Evolutionary conservation across 805 yeast genomes (phyloP).

Genomic region (Myxozyma monticola): DNA sequence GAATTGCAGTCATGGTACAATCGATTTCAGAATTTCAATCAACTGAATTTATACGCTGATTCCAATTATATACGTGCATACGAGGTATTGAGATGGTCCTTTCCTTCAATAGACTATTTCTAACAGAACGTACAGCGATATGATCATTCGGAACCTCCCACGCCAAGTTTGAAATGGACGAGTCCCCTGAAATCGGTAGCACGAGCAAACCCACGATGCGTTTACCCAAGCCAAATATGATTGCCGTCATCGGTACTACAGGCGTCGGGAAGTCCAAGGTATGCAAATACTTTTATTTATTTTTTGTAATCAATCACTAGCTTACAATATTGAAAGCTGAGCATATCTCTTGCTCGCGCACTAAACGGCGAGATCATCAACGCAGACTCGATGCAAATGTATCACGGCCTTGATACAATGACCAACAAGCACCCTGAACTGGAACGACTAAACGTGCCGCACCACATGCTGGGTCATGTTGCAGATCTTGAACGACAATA

Average conservation of each 20-base stretch:
- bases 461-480: slow-evolving; percentile 85
- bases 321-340: slow-evolving; percentile 45
- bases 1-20: no score
- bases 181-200: no score
- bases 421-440: slow-evolving; percentile 88
- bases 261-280: slow-evolving; percentile 94
- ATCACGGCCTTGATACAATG: slow-evolving; percentile 66
- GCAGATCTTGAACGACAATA: slow-evolving; percentile 74
- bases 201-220: no score
- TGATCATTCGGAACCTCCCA: no score
- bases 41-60: no score
- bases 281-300: slow-evolving; percentile 3
- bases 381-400: slow-evolving; percentile 98
- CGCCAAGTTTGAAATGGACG: no score
- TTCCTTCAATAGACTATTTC: no score
- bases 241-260: slow-evolving; percentile 85
- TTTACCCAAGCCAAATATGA: no score
- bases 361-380: slow-evolving; percentile 87
- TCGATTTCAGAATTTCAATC: no score
- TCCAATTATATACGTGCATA: no score
- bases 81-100: no score
- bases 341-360: slow-evolving; percentile 73
- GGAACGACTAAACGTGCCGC: slow-evolving; percentile 73
- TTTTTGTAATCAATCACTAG: not conserved
- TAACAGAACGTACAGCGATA: no score